These are phyloP conservation scores for Chlorella variabilis DNA, from an alignment of 163 green algal genomes.

Conservation along the genomic window DNA sequence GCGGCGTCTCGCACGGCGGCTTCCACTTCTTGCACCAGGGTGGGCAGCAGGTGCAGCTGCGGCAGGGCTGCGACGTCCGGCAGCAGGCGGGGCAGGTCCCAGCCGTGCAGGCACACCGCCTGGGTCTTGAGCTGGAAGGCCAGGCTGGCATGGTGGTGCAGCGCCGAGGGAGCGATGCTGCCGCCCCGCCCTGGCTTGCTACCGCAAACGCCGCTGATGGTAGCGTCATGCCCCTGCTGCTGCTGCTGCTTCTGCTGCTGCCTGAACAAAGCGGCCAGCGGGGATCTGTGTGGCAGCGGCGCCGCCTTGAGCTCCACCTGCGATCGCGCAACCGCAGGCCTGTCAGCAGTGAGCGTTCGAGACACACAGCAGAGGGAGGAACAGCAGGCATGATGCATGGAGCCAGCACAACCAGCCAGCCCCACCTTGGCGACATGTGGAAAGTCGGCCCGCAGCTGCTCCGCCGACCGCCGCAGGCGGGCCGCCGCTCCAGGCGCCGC, in stretches of 20 bases:
- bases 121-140: constrained; percentile 34
- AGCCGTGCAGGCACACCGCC: constrained; percentile 23
- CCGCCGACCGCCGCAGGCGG: too few species aligned
- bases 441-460: too few species aligned
- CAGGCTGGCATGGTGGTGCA: neutral
- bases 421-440: too few species aligned
- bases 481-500: neutral
- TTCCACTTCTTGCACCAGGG: neutral
- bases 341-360: too few species aligned
- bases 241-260: neutral
- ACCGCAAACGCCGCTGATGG: too few species aligned
- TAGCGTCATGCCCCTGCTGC: neutral
- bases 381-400: neutral
- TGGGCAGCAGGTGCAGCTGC: constrained; percentile 14
- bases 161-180: neutral
- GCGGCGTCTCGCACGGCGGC: neutral
- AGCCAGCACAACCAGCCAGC: neutral
- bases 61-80: constrained; percentile 11
- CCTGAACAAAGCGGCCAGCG: neutral
- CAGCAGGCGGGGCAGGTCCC: constrained; percentile 17
- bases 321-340: too few species aligned
- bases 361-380: too few species aligned
- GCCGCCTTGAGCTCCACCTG: constrained; percentile 3
- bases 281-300: neutral
- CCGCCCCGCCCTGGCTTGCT: neutral